phyloP scores from a whole-genome alignment of 75 land plant genomes.

The Chamaecyparis obtusa region DNA sequence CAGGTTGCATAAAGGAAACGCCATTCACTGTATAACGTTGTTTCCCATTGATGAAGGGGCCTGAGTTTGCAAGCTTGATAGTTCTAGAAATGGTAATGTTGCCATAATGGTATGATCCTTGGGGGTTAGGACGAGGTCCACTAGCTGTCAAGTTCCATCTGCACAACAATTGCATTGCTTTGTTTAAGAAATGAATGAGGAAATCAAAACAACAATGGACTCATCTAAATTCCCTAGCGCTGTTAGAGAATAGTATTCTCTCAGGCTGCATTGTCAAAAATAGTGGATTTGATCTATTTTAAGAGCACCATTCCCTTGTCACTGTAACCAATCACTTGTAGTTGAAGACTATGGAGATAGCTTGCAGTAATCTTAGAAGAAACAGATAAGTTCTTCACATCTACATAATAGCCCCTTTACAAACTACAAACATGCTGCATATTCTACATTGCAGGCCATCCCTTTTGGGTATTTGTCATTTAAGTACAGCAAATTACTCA shows the following conservation, averaged over 20 bases:
- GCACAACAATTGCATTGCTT: background rate
- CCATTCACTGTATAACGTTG: conserved; percentile 66
- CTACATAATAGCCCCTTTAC: no score
- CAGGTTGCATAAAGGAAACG: conserved; percentile 54
- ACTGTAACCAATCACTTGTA: no score
- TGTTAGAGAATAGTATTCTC: background rate
- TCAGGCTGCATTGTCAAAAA: background rate
- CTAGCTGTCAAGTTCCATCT: conserved; percentile 80
- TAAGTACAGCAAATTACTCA: background rate
- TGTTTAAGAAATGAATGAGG: background rate
- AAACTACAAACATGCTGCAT: no score
- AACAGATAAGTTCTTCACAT: no score
- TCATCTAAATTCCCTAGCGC: background rate
- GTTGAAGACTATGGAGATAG: no score
- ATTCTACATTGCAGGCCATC: no score
- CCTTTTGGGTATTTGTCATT: no score
- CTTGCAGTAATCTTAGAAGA: no score
- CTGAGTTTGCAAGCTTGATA: conserved; percentile 41
- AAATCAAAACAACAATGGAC: background rate
- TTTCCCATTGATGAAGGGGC: conserved; percentile 38
- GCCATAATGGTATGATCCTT: conserved; percentile 83
- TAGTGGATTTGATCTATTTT: background rate
- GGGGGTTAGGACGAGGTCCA: conserved; percentile 82
- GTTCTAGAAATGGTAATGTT: conserved; percentile 53
- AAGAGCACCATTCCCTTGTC: background rate